Conservation (phyloP, 208 protist species). For the Ichthyophonus hoferi region DNA sequence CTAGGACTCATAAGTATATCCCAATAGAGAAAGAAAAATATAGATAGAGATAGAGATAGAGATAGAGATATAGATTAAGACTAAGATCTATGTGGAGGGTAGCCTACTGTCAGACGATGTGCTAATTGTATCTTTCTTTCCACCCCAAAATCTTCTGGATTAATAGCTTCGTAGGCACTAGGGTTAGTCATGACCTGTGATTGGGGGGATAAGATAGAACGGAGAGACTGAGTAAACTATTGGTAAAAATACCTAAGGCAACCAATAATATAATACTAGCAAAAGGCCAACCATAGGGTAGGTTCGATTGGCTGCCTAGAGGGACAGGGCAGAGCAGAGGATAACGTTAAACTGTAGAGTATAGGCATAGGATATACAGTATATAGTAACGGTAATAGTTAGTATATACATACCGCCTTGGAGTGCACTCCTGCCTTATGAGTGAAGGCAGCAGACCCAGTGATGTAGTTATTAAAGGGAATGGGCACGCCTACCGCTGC, state of each 20-base stretch:
- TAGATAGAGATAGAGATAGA: neutral
- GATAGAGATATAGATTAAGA: neutral
- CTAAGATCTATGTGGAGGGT: too few species aligned
- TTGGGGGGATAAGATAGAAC: too few species aligned
- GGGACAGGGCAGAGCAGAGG: too few species aligned
- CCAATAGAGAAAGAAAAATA: too few species aligned
- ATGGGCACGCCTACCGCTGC: conserved; percentile 54
- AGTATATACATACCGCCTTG: conserved; percentile 56
- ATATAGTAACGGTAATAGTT: conserved; percentile 35
- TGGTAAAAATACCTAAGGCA: too few species aligned
- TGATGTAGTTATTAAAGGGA: conserved; percentile 73
- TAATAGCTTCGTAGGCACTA: conserved; percentile 50
- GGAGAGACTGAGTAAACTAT: too few species aligned
- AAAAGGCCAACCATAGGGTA: too few species aligned
- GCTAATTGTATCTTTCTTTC: conserved; percentile 45
- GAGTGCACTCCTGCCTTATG: conserved; percentile 71
- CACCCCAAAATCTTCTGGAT: conserved; percentile 66
- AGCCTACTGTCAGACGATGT: conserved; percentile 38
- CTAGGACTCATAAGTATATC: too few species aligned
- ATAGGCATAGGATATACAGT: too few species aligned
- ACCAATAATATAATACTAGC: too few species aligned
- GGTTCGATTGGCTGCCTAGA: too few species aligned
- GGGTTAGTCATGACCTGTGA: conserved; percentile 51
- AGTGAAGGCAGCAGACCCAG: conserved; percentile 66
- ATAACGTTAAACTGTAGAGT: too few species aligned